Evolutionary conservation across 495 filamentous ascomycete species (phyloP), one percentile per base, ranked within the genome.

Genomic region (Neurospora sp.): DNA sequence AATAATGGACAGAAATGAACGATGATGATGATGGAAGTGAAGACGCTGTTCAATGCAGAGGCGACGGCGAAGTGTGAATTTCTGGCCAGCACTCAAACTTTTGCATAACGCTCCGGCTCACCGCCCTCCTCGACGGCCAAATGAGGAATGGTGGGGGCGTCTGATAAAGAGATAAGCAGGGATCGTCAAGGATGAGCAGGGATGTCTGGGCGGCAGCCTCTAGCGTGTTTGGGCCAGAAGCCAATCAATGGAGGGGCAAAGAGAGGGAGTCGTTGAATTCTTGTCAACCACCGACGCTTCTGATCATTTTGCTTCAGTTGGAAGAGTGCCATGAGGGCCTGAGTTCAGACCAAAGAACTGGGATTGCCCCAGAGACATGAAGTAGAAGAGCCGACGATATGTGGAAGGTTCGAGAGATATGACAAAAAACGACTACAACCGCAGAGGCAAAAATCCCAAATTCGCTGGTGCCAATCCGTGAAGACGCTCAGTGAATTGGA

Each of bases 81-180:
- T 66, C 54, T 35, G 54, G 54, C 54, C 54, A 62, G 54, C 54
- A 62, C 54, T 62, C 54, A 74, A 72, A 69, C 72, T 77, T 77
- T 77, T 72, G 46, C 74, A 76, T 49, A 60, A 72, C 66, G 44
- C 46, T 72, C 75, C 75, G 35, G 70, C 73, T 78, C 78, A 78
- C 78, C 78, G 78, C 77, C 78, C 72, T 79, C 71, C 71, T 27
- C 35, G 31, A 20, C 46, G 41, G 39, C 78, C 77, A 69, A 14
- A 77, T 73, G 31, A 35, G 71, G 75, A 70, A 39, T 78, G 74
- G 78, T 39, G 72, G 40, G 16, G 37, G 20, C 39, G 69, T 66
- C 74, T 76, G 74, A 78, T 77, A 78, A 77, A 78, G 73, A 72
- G 78, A 80, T 78, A 79, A 79, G 77, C 75, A 78, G 72, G 75